These are phyloP conservation scores for Solanum sejunctum DNA, from an alignment of 257 asterid genomes.

Conservation along the genomic window DNA sequence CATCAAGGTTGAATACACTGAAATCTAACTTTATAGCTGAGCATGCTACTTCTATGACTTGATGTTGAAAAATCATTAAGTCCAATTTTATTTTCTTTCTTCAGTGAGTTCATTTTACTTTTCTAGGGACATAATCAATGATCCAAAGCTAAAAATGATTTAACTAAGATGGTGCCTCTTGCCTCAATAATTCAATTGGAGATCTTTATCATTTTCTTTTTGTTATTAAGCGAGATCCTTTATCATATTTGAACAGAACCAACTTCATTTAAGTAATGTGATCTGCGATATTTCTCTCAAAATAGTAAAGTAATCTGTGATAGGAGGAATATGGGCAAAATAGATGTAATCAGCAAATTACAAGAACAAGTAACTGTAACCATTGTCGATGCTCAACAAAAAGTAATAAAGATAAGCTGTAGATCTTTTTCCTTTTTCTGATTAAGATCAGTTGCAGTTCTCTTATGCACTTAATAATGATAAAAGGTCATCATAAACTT, in stretches of 20 bases:
- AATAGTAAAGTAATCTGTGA: background rate
- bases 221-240: background rate
- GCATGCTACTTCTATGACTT: background rate
- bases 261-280: background rate
- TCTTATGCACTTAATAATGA: background rate
- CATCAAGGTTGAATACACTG: background rate
- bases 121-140: background rate
- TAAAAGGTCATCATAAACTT: background rate
- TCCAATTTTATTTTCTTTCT: background rate
- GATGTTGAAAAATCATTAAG: background rate
- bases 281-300: background rate
- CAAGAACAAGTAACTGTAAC: background rate
- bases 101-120: background rate
- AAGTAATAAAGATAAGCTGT: background rate
- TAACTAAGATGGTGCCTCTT: background rate
- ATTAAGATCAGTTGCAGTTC: background rate
- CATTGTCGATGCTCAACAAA: background rate
- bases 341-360: background rate
- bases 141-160: background rate
- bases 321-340: background rate
- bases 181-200: background rate
- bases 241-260: background rate
- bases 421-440: background rate
- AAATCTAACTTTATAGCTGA: background rate
- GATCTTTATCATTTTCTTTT: background rate